Base-by-base conservation (phyloP, 2,329 filamentous ascomycete genomes). In the Sporothrix schenckii region DNA sequence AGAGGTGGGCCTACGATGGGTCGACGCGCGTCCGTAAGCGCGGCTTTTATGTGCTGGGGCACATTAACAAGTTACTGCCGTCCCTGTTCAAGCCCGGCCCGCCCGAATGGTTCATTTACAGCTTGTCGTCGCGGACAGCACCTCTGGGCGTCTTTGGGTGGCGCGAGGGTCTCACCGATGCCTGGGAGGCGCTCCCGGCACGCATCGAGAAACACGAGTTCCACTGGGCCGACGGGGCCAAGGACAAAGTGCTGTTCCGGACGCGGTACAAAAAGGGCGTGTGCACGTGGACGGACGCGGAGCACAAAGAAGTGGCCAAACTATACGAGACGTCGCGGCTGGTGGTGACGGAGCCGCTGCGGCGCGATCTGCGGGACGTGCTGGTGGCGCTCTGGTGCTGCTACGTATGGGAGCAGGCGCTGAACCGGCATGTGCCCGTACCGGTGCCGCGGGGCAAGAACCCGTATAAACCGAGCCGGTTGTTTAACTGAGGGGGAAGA, bases 361-460 rank as follows among this genome's bases (percentile, higher is more conserved):
- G 34, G 24, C 66, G 66, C 16, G 53, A 41, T 3, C 16, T 11
- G 11, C 66, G 41, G 24, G 66, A 68, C 41, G 53, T 54, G 13
- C 53, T 68, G 24, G 68, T 69, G 10, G 68, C 68, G 2, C 47
- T 69, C 10, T 69, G 68, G 68, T 69, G 68, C 68, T 63, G 56
- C 14, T 54, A 49, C n/a, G 24, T 69, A 11, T 69, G 56, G 68
- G 14, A 54, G 49, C 56, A 69, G 56, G 47, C 68, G 1, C 41
- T 53, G 16, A 34, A 39, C 30, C 68, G 56, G 27, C 41, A 61
- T 13, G 41, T 50, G 41, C 41, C 41, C 2, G 61, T 65, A 24
- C 61, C 21, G 5, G 13, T 65, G 11, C 61, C 61, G 4, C 41
- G 61, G 3, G 41, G 41, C 21, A 49, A 65, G 61, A 58, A 58